phyloP scores from a whole-genome alignment of 2,329 filamentous ascomycete species.

The Aspergillus japonicus region DNA sequence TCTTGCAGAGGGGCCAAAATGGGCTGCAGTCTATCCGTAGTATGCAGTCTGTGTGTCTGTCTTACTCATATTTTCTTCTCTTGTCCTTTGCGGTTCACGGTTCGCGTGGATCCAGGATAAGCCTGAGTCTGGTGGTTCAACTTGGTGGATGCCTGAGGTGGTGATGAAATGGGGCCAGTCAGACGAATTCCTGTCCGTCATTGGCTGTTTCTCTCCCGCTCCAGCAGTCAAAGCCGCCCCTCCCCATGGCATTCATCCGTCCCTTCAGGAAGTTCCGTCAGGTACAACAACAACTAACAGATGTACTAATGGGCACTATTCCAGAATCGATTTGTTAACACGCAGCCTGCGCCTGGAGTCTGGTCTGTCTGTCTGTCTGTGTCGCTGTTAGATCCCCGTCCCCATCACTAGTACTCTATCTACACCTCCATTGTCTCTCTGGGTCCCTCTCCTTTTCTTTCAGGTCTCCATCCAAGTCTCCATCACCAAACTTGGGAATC shows the following conservation, averaged over 20 bases:
- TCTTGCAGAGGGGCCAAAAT: neutral
- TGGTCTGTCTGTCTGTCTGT: neutral
- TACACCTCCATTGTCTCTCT: neutral
- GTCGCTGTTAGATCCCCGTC: neutral
- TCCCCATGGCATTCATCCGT: neutral
- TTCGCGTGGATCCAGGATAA: neutral
- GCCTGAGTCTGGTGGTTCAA: neutral
- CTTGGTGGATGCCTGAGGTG: neutral
- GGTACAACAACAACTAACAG: neutral
- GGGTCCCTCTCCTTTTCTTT: neutral
- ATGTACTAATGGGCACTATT: neutral
- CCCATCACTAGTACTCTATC: neutral
- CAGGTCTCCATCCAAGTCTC: neutral
- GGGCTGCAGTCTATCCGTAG: neutral
- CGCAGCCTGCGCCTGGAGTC: neutral
- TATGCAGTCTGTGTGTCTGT: neutral
- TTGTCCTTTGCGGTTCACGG: neutral
- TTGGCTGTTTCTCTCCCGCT: neutral
- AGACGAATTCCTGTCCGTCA: neutral
- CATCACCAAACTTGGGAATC: neutral
- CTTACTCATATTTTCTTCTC: neutral
- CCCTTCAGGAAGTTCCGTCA: neutral
- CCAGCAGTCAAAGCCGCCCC: neutral
- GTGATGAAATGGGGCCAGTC: neutral
- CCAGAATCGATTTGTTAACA: neutral